These are phyloP conservation scores for Sporothrix humicola DNA, from an alignment of 2,329 filamentous ascomycete species.

Conservation along the genomic window DNA sequence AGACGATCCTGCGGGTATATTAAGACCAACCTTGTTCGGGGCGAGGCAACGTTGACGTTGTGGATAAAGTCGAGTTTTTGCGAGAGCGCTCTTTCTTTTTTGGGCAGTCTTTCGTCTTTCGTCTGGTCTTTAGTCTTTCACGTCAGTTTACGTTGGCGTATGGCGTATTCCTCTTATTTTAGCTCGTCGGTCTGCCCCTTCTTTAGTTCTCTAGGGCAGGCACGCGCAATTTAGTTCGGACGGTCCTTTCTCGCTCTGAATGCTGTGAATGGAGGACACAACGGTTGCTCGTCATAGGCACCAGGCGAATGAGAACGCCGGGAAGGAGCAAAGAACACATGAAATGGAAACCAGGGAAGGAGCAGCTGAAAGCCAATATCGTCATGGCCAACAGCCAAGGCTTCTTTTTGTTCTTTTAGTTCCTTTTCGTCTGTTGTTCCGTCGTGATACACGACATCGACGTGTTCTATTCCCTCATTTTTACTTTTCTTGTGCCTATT, in stretches of 20 bases:
- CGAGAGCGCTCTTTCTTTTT: neutral
- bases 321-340: neutral
- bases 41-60: constrained; percentile 13
- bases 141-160: neutral
- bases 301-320: neutral
- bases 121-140: neutral
- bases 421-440: too few species aligned
- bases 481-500: neutral
- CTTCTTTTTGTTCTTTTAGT: neutral
- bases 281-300: constrained; percentile 4
- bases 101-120: neutral
- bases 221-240: constrained; percentile 18
- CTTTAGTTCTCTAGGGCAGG: constrained; percentile 10
- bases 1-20: constrained; percentile 7
- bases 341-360: neutral
- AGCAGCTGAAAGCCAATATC: neutral
- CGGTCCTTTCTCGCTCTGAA: neutral
- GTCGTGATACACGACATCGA: neutral
- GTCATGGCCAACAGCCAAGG: neutral
- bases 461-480: neutral
- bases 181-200: constrained; percentile 20
- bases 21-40: constrained; percentile 22
- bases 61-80: constrained; percentile 17
- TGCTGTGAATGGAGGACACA: constrained; percentile 13
- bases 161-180: neutral